A percentile compares a stretch with the other conserved stretches of the same genome.
Conservation (phyloP, 768 basidiomycete species). For the Amanita thiersii region DNA sequence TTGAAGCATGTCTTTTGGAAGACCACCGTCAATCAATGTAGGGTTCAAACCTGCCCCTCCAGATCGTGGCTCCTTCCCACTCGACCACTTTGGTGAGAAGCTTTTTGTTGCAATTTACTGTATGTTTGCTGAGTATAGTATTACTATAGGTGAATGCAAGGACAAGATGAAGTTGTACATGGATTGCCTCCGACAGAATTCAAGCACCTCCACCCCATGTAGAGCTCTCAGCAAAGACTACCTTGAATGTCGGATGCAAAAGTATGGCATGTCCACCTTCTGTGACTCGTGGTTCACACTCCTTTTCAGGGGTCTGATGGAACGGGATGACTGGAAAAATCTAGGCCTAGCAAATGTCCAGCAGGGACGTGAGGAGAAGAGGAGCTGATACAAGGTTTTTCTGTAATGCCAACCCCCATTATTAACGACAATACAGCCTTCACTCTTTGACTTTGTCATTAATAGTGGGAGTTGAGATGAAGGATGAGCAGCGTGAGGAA, state of each 20-base stretch:
- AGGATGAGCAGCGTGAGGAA: too few relatives aligned
- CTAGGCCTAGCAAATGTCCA: conserved; percentile 64
- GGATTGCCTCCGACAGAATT: conserved; percentile 70
- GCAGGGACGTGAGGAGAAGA: too few relatives aligned
- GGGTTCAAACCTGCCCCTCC: conserved; percentile 72
- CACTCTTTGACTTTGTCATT: too few relatives aligned
- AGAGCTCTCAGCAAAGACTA: too few relatives aligned
- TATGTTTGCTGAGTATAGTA: too few relatives aligned
- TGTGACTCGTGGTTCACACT: neutral
- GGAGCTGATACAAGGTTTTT: too few relatives aligned
- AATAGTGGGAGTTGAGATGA: too few relatives aligned
- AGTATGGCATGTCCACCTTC: conserved; percentile 60
- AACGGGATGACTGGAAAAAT: conserved; percentile 79
- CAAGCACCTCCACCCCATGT: conserved; percentile 71
- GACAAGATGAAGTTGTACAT: conserved; percentile 75
- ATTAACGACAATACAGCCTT: too few relatives aligned
- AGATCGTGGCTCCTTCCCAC: conserved; percentile 89
- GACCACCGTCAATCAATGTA: conserved; percentile 79
- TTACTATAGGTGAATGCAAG: conserved; percentile 90
- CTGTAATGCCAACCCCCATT: too few relatives aligned
- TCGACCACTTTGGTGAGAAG: conserved; percentile 88
- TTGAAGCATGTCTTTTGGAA: conserved; percentile 91
- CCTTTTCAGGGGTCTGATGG: conserved; percentile 74
- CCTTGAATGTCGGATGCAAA: conserved; percentile 83
- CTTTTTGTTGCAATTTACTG: too few relatives aligned